Conservation (phyloP, 2,329 filamentous ascomycete genomes). For the Monosporascus sp. region DNA sequence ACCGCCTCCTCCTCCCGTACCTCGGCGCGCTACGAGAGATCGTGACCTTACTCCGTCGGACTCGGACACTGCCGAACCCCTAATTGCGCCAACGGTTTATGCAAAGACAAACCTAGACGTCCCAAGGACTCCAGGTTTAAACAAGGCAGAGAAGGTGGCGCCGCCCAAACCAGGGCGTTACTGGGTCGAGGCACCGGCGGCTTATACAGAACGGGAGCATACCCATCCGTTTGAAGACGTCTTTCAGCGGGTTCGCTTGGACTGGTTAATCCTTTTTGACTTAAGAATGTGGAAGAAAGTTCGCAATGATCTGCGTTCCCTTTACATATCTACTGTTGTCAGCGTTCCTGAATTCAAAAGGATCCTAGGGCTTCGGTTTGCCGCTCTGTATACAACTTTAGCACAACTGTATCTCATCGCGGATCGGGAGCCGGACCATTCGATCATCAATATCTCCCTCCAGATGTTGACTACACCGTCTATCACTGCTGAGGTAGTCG, state of each 20-base stretch:
- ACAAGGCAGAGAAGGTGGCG: conserved; percentile 32
- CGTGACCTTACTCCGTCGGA: conserved; percentile 65
- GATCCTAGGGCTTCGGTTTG: conserved; percentile 85
- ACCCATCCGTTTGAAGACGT: conserved; percentile 77
- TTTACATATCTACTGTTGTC: conserved; percentile 95
- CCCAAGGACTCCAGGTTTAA: conserved; percentile 71
- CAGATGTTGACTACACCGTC: conserved; percentile 96
- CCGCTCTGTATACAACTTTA: conserved; percentile 86
- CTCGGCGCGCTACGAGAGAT: conserved; percentile 42
- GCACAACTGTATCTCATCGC: conserved; percentile 94
- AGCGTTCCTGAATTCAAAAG: conserved; percentile 95
- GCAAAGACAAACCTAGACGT: conserved; percentile 65
- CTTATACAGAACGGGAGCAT: conserved; percentile 57
- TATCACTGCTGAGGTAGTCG: conserved; percentile 92
- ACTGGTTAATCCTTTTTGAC: conserved; percentile 94
- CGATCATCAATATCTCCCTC: conserved; percentile 93
- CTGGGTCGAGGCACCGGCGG: conserved; percentile 77
- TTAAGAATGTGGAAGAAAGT: conserved; percentile 95
- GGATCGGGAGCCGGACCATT: conserved; percentile 93
- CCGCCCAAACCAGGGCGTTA: conserved; percentile 67
- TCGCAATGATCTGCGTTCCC: conserved; percentile 79
- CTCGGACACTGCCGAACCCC: conserved; percentile 64
- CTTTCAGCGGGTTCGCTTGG: conserved; percentile 80
- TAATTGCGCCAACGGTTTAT: conserved; percentile 57
- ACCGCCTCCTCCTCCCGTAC: conserved; percentile 55